Percentiles rank a stretch among this genome's conserved stretches.
Evolutionary conservation across 2,329 filamentous ascomycete genomes (phyloP).

Genomic region (Penicillium palitans): DNA sequence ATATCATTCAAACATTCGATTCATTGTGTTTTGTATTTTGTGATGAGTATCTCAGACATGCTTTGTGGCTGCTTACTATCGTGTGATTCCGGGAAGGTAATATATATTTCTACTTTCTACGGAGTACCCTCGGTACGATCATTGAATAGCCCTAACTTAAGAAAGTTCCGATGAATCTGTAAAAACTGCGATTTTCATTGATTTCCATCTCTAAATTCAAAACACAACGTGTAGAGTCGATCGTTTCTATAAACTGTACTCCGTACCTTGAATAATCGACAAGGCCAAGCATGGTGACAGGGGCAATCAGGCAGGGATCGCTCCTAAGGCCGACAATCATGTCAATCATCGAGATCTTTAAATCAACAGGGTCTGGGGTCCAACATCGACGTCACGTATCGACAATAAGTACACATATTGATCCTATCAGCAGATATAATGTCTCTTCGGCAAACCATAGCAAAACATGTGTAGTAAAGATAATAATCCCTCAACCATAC

Average conservation of each 20-base stretch:
- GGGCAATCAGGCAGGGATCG: conserved; percentile 25
- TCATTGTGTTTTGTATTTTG: not conserved
- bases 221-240: conserved; percentile 16
- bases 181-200: not conserved
- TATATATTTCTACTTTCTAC: not conserved
- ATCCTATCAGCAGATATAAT: not conserved
- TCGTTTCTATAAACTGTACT: conserved; percentile 10
- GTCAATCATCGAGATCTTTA: conserved; percentile 25
- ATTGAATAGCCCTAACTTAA: not conserved
- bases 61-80: conserved; percentile 4
- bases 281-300: conserved; percentile 24
- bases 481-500: not conserved
- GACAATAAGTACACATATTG: not conserved
- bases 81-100: not conserved
- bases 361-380: conserved; percentile 5
- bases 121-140: not conserved
- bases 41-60: not conserved
- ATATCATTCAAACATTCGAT: conserved; percentile 1
- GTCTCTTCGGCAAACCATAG: not conserved
- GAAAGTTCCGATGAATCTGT: not conserved
- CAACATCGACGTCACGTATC: not conserved
- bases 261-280: conserved; percentile 9
- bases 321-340: conserved; percentile 22
- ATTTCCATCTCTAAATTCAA: not conserved
- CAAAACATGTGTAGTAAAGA: not conserved